Evolutionary conservation across 768 basidiomycete species (phyloP), one percentile per base, ranked within the genome.

Genomic region (Lenzites betulinus): DNA sequence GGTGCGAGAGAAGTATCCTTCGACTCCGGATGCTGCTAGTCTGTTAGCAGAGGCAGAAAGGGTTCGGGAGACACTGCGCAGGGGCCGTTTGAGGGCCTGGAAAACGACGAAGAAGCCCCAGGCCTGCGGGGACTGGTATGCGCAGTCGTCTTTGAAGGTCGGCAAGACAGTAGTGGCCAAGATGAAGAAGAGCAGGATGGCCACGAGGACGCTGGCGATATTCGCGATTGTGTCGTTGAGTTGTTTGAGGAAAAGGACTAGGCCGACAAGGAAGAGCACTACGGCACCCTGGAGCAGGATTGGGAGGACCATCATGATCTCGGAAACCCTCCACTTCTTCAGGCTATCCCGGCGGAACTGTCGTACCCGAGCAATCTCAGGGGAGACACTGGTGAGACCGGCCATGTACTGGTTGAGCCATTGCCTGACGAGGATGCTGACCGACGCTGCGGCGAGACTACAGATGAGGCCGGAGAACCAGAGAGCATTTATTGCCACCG

Each of bases 301-400:
- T 9, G 71, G 70, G 2, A 71, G 56, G 3, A 63, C 44, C 30
- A 61, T 64, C 56, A 71, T 59, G 25, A 71, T 67, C 30, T 56
- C 70, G 2, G 58, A 55, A 2, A 72, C 65, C 35, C 62, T 53
- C 70, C 70, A 72, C 26, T 60, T 59, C 30, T 26, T 51, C 26
- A 59, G 50, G 23, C 50, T 42, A 35, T 60, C 54, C 18, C 38
- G 43, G n/a, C 63, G 63, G 39, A 56, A 56, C 39, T 59, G 59
- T 9, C 63, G 59, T 3, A 60, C 28, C 7, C 58, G 63, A 5
- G 59, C 63, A 6, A 55, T 57, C 7, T 59, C 58, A 26, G 54
- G 63, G 4, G 63, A 64, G 15, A 60, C 51, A 22, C 59, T 49
- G 0, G 60, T 41, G 7, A 60, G 54, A 15, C 59, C 55, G 18